phyloP scores from a whole-genome alignment of 768 basidiomycete genomes.

The Coprinopsis sp. region DNA sequence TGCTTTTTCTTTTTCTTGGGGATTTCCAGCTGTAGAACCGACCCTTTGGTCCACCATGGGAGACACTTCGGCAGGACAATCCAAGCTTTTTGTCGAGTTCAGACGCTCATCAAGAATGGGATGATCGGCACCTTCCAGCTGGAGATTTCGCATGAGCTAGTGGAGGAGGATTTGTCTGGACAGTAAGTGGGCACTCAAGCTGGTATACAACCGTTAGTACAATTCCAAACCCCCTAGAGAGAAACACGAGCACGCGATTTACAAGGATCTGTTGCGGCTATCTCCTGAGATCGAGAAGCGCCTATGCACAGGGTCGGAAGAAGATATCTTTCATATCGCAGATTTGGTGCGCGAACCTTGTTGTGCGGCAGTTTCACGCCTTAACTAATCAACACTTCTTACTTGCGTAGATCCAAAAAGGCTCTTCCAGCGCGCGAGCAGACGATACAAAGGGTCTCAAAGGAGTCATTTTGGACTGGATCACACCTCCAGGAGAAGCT shows the following conservation, averaged over 20 bases:
- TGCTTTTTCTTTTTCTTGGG: not conserved
- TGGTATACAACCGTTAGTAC: not conserved
- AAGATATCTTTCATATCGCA: slow-evolving; percentile 13
- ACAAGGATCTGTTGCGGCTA: slow-evolving; percentile 9
- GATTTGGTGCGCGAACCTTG: slow-evolving; percentile 10
- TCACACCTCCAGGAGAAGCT: slow-evolving; percentile 10
- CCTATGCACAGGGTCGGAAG: slow-evolving; percentile 11
- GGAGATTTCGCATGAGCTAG: slow-evolving; percentile 5
- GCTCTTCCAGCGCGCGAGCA: slow-evolving; percentile 7
- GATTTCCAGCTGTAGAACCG: slow-evolving; percentile 6
- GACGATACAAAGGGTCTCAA: slow-evolving; percentile 8
- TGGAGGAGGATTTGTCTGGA: slow-evolving; percentile 2
- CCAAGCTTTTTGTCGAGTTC: slow-evolving; percentile 18
- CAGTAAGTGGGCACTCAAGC: not conserved
- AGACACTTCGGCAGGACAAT: slow-evolving; percentile 18
- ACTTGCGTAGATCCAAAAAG: slow-evolving; percentile 18
- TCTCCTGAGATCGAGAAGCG: slow-evolving; percentile 14
- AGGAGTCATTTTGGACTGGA: slow-evolving; percentile 12
- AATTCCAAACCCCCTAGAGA: slow-evolving; percentile 1
- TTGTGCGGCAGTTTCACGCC: not conserved
- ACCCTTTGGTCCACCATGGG: slow-evolving; percentile 18
- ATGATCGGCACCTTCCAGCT: slow-evolving; percentile 6
- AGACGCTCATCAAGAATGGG: slow-evolving; percentile 15
- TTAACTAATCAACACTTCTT: too few relatives aligned
- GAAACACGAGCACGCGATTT: slow-evolving; percentile 11